Base-by-base conservation (phyloP, 2,329 filamentous ascomycete genomes). In the Xylariales sp. region DNA sequence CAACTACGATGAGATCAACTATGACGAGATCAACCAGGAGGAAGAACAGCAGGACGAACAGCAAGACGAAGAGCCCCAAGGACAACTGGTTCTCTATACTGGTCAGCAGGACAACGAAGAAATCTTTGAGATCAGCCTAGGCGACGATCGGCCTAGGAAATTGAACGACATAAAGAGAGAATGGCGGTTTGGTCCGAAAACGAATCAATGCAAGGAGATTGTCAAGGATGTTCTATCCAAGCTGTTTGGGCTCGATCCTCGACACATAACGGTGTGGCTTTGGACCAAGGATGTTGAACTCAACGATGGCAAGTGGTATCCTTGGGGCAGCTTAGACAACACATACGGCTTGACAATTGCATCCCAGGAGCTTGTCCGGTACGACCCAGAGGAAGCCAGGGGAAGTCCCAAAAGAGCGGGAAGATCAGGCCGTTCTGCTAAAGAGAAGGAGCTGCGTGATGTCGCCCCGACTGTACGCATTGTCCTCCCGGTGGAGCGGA, bases 401-500 rank as follows among this genome's bases (percentile, higher is more conserved):
- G 54, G 45, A 32, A 61, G 30, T 36, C 18, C 48, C 28, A 62
- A 36, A 30, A 64, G 45, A 30, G 3, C 4, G 3, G 45, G 28
- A 18, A 55, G 14, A 34, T 56, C 60, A 45, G 32, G 49, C 2
- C 64, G 57, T 18, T 34, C n/a, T 18, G 1, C n/a, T 28, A 61
- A 52, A 34, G 59, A 67, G 39, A 66, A 60, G 54, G 67, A 64
- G 61, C 67, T 59, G 7, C 56, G 62, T 12, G 64, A 67, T n/a
- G 61, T 69, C 18, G 67, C 67, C n/a, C 67, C 64, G 23, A 69
- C 64, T 2, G 18, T 69, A 7, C 61, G 64, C n/a, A 60, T 69
- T 2, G 30, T 59, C 12, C 34, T 69, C 4, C 67, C 67, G 0
- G 64, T 64, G 3, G 57, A 69, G 53, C 67, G 64, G 14, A 63